phyloP scores from a whole-genome alignment of 768 basidiomycete species.

The Cyclocybe cylindracea region DNA sequence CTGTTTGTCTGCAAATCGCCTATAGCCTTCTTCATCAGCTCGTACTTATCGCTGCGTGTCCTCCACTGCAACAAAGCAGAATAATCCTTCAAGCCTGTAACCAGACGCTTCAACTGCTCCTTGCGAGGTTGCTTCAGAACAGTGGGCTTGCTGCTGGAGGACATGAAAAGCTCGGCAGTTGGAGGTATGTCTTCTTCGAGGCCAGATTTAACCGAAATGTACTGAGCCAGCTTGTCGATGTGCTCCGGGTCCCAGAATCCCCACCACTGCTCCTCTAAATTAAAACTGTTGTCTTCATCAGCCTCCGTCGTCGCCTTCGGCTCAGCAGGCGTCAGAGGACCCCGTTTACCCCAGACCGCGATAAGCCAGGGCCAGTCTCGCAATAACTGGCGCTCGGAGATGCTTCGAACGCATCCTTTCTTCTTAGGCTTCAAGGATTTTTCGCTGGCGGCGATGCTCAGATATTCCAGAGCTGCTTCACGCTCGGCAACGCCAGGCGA shows the following conservation, averaged over 20 bases:
- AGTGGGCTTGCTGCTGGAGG: slow-evolving; percentile 10
- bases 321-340: slow-evolving; percentile 21
- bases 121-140: slow-evolving; percentile 3
- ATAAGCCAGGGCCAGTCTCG: slow-evolving; percentile 77
- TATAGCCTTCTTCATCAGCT: slow-evolving; percentile 14
- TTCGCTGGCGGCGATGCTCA: slow-evolving; percentile 30
- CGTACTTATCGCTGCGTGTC: slow-evolving; percentile 36
- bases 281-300: slow-evolving; percentile 33
- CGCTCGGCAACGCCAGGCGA: slow-evolving; percentile 61
- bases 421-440: slow-evolving; percentile 41
- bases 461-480: slow-evolving; percentile 47
- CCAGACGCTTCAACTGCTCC: slow-evolving; percentile 42
- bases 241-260: slow-evolving; percentile 68
- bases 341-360: slow-evolving; percentile 69
- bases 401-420: slow-evolving; percentile 32
- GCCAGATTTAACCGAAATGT: slow-evolving; percentile 55
- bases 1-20: background rate
- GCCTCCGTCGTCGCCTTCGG: slow-evolving; percentile 16
- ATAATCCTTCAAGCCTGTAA: slow-evolving; percentile 58
- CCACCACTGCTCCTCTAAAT: slow-evolving; percentile 64
- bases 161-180: slow-evolving; percentile 6
- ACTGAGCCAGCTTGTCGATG: slow-evolving; percentile 63
- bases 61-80: slow-evolving; percentile 64
- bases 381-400: slow-evolving; percentile 51
- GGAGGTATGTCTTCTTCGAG: slow-evolving; percentile 33